phyloP scores from a whole-genome alignment of 2,329 filamentous ascomycete species.

The Chaetomium sp. region DNA sequence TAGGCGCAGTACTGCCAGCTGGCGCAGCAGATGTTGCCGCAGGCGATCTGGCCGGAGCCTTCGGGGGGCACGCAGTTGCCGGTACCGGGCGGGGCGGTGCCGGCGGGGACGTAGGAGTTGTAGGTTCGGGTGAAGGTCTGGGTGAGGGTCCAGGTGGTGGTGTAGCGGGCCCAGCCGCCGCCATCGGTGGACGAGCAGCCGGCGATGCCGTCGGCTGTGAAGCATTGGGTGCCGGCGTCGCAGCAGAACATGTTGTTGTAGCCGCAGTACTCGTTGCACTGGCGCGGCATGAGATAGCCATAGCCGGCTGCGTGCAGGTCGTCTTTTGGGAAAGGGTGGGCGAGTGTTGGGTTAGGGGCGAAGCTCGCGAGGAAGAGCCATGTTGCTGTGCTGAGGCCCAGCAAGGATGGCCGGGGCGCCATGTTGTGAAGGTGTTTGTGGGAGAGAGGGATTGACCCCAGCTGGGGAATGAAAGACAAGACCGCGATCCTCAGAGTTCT shows the following conservation, averaged over 20 bases:
- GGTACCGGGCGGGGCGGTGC: conserved; percentile 37
- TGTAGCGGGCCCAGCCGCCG: conserved; percentile 34
- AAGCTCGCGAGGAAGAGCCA: conserved; percentile 35
- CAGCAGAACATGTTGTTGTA: conserved; percentile 52
- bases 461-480: neutral
- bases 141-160: conserved; percentile 56
- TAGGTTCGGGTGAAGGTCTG: conserved; percentile 54
- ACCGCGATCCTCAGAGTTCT: too few relatives aligned
- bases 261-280: conserved; percentile 50
- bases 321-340: conserved; percentile 29
- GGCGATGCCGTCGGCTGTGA: conserved; percentile 44
- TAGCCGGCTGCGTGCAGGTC: conserved; percentile 42
- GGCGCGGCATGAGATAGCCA: conserved; percentile 44
- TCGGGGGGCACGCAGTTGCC: conserved; percentile 43
- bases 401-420: conserved; percentile 9
- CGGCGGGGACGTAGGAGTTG: conserved; percentile 43
- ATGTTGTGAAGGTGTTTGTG: conserved; percentile 5
- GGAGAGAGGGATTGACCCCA: neutral
- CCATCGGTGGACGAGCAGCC: conserved; percentile 38
- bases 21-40: conserved; percentile 65
- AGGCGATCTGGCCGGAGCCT: conserved; percentile 51
- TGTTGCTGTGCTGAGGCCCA: conserved; percentile 27
- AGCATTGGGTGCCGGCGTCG: conserved; percentile 41
- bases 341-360: conserved; percentile 7
- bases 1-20: conserved; percentile 61